Base-by-base conservation (phyloP, 2,329 filamentous ascomycete genomes). In the Macrophomina pseudophaseolina region DNA sequence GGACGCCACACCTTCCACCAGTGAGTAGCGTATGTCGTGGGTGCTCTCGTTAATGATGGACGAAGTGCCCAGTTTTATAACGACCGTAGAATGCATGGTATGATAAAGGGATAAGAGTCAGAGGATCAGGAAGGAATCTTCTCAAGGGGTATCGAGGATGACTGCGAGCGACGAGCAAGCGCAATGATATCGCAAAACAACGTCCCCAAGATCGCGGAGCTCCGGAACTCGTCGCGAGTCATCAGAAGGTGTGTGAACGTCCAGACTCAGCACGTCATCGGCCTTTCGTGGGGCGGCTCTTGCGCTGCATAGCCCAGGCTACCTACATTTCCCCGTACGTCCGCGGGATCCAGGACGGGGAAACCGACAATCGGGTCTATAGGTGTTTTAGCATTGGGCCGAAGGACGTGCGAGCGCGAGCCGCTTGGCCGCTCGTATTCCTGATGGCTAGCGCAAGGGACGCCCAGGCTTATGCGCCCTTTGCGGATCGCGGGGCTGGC, bases 41-140 rank as follows among this genome's bases (percentile, higher is more conserved):
- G 52, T 54, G 33, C 9, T 38, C 32, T 54, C 52, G 12, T 54
- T 33, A n/a, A 54, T 54, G n/a, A 54, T 54, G n/a, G 52, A 54
- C 16, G 52, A 54, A 11, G 52, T 54, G 52, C 52, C 52, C 4
- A 54, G 52, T 38, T 54, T 54, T 9, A 54, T 38, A 23, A 54
- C 52, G 32, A 54, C 52, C 16, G 32, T 54, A 54, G 16, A n/a
- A 54, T 32, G 16, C 52, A 54, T 54, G 16, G 11, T 54, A 16
- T n/a, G 32, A 40, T 54, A 5, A 16, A 28, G 2, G 16, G 12
- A 40, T 40, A 23, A 38, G 18, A 12, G n/a, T 40, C 32, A 16
- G 33, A 3, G 23, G 33, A n/a, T 14, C n/a, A 18, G 23, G n/a
- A 28, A 54, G 16, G 5, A 14, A 7, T 54, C 52, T 38, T 38